Conservation (phyloP, 495 filamentous ascomycete species). For the Aspergillus egyptiacus region DNA sequence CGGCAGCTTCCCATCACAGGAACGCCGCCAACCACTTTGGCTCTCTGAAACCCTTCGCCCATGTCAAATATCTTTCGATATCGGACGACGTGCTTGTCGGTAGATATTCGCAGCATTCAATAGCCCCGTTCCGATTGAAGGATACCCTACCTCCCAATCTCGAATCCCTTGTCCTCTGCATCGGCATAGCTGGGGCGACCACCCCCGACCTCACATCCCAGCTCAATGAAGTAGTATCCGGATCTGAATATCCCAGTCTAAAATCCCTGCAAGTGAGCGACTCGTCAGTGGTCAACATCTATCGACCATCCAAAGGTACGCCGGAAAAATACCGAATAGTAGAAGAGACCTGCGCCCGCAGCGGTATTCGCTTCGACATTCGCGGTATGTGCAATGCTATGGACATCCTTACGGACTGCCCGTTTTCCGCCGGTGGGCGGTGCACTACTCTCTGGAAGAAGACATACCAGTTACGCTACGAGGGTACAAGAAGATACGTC, state of each 20-base stretch:
- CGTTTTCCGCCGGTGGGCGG: neutral
- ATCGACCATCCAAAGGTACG: neutral
- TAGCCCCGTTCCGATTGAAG: constrained; percentile 1
- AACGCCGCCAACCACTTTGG: neutral
- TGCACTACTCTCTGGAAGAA: constrained; percentile 1
- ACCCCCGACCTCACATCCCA: neutral
- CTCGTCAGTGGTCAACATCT: neutral
- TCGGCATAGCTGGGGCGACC: neutral
- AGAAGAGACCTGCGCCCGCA: neutral
- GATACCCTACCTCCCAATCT: neutral
- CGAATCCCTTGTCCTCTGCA: neutral
- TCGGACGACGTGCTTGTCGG: neutral
- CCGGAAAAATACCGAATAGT: neutral
- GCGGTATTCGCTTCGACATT: neutral
- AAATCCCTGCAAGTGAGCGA: neutral
- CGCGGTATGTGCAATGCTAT: neutral
- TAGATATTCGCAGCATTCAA: neutral
- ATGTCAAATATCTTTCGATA: constrained; percentile 1
- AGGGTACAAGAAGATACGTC: neutral
- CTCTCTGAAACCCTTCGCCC: neutral
- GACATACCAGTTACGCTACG: neutral
- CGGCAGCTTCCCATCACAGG: neutral
- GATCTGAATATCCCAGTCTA: neutral
- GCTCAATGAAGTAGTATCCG: neutral
- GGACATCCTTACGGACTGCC: neutral